phyloP scores from a whole-genome alignment of 768 basidiomycete species.

The Mycena alexandri region DNA sequence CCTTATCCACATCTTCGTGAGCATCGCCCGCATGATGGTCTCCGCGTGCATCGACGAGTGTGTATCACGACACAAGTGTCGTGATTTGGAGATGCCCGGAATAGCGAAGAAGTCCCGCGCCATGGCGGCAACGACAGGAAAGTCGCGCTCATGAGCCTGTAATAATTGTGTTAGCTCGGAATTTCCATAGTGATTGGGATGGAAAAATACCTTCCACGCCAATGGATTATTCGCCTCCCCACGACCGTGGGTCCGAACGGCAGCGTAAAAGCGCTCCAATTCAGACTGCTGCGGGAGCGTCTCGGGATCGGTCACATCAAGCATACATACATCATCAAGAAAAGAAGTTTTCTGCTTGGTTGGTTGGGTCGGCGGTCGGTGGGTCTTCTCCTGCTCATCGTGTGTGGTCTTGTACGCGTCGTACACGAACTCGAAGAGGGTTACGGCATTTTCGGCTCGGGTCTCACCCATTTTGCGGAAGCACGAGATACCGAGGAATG shows the following conservation, averaged over 20 bases:
- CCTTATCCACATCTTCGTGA: constrained; percentile 1
- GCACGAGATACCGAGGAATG: not conserved
- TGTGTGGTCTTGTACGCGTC: not conserved
- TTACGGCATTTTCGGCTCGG: not conserved
- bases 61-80: not conserved
- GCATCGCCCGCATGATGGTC: not conserved
- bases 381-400: not conserved
- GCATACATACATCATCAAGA: not conserved
- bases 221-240: not conserved
- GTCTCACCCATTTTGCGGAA: not conserved
- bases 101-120: not conserved
- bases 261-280: not conserved
- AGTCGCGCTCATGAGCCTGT: not conserved
- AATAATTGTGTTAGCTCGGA: not conserved
- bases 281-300: too few species aligned
- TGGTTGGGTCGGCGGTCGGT: not conserved
- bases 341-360: not conserved
- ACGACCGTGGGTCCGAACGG: not conserved
- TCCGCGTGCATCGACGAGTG: not conserved
- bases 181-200: not conserved
- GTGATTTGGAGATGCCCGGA: not conserved
- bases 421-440: not conserved
- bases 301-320: not conserved
- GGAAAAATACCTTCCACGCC: not conserved
- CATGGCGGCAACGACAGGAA: not conserved